A percentile compares a stretch with the other conserved stretches of the same genome.
Evolutionary conservation across 331 rosid genomes (phyloP).

Genomic region (Malus hybrid): DNA sequence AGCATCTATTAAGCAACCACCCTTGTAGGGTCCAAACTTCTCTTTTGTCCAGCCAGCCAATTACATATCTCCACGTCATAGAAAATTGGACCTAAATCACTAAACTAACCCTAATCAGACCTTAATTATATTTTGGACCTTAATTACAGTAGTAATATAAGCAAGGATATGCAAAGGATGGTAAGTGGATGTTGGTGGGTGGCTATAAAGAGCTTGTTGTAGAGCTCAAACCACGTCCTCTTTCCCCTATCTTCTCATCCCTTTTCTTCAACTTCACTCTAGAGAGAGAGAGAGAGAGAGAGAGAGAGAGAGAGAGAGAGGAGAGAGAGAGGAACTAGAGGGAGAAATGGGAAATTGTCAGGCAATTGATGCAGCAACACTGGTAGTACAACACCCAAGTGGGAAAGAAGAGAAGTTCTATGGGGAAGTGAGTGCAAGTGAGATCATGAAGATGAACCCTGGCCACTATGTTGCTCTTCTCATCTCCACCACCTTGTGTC

Average conservation of each 20-base stretch:
- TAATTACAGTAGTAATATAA: neutral
- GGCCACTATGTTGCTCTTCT: constrained; percentile 95
- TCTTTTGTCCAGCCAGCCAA: constrained; percentile 31
- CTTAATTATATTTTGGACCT: neutral
- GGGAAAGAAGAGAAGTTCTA: constrained; percentile 75
- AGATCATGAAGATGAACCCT: constrained; percentile 79
- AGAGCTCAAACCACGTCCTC: constrained; percentile 24
- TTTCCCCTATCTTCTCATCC: constrained; percentile 4
- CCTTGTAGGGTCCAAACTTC: neutral
- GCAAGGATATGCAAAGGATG: neutral
- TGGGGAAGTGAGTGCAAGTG: constrained; percentile 70
- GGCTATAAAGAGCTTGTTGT: constrained; percentile 36
- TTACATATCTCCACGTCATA: constrained; percentile 34
- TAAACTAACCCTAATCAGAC: constrained; percentile 11
- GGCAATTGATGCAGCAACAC: constrained; percentile 87
- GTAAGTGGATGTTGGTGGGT: constrained; percentile 17
- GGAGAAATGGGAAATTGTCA: constrained; percentile 85
- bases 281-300: neutral
- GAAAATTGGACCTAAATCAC: constrained; percentile 24
- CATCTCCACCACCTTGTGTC: constrained; percentile 68
- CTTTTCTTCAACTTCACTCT: neutral
- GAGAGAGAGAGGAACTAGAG: neutral
- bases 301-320: too few relatives aligned
- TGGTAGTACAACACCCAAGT: constrained; percentile 76
- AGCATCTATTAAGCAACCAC: neutral